These are phyloP conservation scores for Phytomonas sp. DNA, from an alignment of 208 protist species.

Conservation along the genomic window DNA sequence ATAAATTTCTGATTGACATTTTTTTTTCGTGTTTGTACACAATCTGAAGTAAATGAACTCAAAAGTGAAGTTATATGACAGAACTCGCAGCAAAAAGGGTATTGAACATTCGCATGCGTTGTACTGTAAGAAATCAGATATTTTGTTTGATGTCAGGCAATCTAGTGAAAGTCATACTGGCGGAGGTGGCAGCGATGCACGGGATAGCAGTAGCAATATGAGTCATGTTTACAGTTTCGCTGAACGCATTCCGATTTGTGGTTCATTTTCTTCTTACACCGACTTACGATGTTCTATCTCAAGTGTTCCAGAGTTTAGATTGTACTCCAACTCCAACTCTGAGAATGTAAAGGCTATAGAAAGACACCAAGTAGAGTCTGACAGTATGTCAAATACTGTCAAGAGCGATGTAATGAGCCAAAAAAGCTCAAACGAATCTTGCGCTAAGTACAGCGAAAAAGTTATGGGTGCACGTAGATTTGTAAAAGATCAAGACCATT, in stretches of 20 bases:
- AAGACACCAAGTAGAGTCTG: not conserved
- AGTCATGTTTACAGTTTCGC: not conserved
- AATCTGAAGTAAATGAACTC: not conserved
- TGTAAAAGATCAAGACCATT: not conserved
- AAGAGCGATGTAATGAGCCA: not conserved
- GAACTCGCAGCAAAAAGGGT: not conserved
- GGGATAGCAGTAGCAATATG: not conserved
- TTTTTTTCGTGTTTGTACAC: not conserved
- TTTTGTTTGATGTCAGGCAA: not conserved
- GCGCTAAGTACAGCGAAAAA: not conserved
- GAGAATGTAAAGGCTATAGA: not conserved
- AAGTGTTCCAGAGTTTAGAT: not conserved
- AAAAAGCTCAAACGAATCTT: not conserved
- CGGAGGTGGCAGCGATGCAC: not conserved
- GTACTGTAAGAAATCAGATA: not conserved
- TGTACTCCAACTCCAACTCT: not conserved
- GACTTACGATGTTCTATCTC: not conserved
- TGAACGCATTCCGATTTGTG: not conserved
- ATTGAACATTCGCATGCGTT: not conserved
- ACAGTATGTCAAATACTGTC: not conserved
- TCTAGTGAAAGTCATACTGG: not conserved
- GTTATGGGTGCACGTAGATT: not conserved
- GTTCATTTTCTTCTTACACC: not conserved
- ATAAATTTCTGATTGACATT: not conserved
- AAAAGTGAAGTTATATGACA: not conserved